Evolutionary conservation across 768 basidiomycete genomes (phyloP).

Genomic region (Pluteus cervinus): DNA sequence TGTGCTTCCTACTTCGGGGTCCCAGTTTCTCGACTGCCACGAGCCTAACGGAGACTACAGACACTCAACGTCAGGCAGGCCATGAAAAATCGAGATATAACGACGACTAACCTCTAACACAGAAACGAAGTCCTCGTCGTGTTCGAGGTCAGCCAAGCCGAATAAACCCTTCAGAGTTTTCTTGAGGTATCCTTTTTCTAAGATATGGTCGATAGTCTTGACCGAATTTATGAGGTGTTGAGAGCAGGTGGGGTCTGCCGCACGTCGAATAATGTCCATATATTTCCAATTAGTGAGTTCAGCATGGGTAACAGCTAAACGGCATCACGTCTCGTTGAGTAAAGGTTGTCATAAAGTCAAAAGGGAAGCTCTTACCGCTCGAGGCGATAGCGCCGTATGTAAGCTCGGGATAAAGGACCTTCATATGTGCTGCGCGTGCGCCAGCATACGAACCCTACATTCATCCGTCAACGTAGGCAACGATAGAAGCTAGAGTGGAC

Average conservation of each 20-base stretch:
- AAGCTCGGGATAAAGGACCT: slow-evolving; percentile 79
- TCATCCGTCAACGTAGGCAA: too few relatives aligned
- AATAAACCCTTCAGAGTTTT: slow-evolving; percentile 65
- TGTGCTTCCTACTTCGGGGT: slow-evolving; percentile 58
- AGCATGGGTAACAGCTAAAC: slow-evolving; percentile 81
- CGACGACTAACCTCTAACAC: slow-evolving; percentile 52
- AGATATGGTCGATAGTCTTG: slow-evolving; percentile 53
- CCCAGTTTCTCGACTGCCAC: slow-evolving; percentile 90
- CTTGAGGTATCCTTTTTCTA: slow-evolving; percentile 41
- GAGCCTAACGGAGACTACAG: slow-evolving; percentile 50
- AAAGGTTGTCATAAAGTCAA: slow-evolving; percentile 4
- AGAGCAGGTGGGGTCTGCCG: slow-evolving; percentile 60
- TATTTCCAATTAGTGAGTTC: slow-evolving; percentile 81
- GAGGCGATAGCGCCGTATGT: slow-evolving; percentile 88
- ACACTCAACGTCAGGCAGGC: slow-evolving; percentile 4
- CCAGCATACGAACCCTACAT: slow-evolving; percentile 89
- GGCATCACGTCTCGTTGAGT: not conserved
- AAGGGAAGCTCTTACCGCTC: slow-evolving; percentile 46
- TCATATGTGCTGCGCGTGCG: slow-evolving; percentile 90
- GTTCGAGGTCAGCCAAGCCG: slow-evolving; percentile 59
- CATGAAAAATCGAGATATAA: slow-evolving; percentile 11
- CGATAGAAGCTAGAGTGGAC: slow-evolving; percentile 1
- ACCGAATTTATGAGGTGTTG: slow-evolving; percentile 52
- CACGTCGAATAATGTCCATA: slow-evolving; percentile 72
- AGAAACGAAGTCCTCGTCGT: slow-evolving; percentile 76